These are phyloP conservation scores for Glycine soja DNA, from an alignment of 306 rosid genomes.

Conservation along the genomic window DNA sequence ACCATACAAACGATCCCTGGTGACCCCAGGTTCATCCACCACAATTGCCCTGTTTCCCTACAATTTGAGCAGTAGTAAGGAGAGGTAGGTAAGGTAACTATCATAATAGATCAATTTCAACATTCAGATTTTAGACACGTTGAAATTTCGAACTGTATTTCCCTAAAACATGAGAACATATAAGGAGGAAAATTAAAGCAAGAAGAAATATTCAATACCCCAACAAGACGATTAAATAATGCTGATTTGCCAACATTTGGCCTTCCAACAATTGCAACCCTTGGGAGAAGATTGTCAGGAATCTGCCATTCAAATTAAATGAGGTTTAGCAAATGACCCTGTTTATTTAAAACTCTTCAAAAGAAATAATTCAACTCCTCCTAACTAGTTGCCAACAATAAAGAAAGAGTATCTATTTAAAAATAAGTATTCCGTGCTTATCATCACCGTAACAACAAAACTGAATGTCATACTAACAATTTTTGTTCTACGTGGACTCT, in stretches of 20 bases:
- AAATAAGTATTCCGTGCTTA: neutral
- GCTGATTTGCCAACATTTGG: slow-evolving; percentile 99
- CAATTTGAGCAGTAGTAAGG: slow-evolving; percentile 19
- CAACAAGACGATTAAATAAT: slow-evolving; percentile 88
- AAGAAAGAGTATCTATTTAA: slow-evolving; percentile 14
- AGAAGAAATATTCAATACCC: slow-evolving; percentile 62
- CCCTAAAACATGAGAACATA: slow-evolving; percentile 28
- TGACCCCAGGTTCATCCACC: slow-evolving; percentile 98
- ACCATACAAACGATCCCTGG: slow-evolving; percentile 96
- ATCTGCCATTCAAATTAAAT: slow-evolving; percentile 62
- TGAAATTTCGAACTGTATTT: slow-evolving; percentile 35
- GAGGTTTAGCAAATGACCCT: slow-evolving; percentile 46
- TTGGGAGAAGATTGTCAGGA: slow-evolving; percentile 88
- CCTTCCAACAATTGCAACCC: slow-evolving; percentile 89
- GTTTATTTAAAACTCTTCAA: slow-evolving; percentile 24
- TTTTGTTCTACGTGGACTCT: slow-evolving; percentile 54
- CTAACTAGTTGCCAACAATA: slow-evolving; percentile 29
- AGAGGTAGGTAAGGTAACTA: neutral
- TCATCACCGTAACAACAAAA: neutral
- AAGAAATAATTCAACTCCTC: slow-evolving; percentile 26
- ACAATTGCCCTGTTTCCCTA: slow-evolving; percentile 95
- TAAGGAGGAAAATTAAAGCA: slow-evolving; percentile 30
- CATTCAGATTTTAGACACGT: slow-evolving; percentile 1
- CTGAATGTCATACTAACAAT: slow-evolving; percentile 53
- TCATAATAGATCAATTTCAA: slow-evolving; percentile 9